A percentile compares a stretch with the other conserved stretches of the same genome.
Evolutionary conservation across 176 grass and related monocot genomes (phyloP).

Genomic region (Luzula sylvatica): DNA sequence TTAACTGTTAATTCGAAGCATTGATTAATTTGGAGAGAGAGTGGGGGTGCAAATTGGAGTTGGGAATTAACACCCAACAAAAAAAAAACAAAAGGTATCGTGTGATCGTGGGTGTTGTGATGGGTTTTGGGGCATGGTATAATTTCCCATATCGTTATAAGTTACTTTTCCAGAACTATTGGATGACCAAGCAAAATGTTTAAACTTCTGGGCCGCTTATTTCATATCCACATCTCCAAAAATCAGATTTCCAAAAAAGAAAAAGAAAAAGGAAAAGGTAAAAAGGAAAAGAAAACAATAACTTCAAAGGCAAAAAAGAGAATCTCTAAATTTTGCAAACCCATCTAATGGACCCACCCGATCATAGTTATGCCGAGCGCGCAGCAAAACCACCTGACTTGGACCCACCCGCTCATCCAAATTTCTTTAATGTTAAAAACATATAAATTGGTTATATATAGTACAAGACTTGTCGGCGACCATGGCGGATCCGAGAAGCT

Average conservation of each 20-base stretch:
- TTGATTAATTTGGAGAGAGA: too few relatives aligned
- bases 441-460: background rate
- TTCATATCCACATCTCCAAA: slow-evolving; percentile 37
- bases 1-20: too few relatives aligned
- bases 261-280: too few relatives aligned
- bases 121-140: too few relatives aligned
- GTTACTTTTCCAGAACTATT: too few relatives aligned
- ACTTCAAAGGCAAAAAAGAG: background rate
- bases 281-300: too few relatives aligned
- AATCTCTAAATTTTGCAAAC: background rate
- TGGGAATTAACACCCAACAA: too few relatives aligned
- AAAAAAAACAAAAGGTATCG: too few relatives aligned
- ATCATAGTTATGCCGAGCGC: slow-evolving; percentile 29
- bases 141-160: too few relatives aligned
- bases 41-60: too few relatives aligned
- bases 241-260: background rate
- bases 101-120: too few relatives aligned
- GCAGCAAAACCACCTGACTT: slow-evolving; percentile 64
- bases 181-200: background rate
- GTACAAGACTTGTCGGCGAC: slow-evolving; percentile 52
- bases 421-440: background rate
- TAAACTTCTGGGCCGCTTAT: slow-evolving; percentile 22
- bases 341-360: slow-evolving; percentile 19
- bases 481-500: slow-evolving; percentile 81
- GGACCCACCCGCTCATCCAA: slow-evolving; percentile 52